Conservation (phyloP, 176 grass and related monocot genomes). For the Oryza rufipogon region DNA sequence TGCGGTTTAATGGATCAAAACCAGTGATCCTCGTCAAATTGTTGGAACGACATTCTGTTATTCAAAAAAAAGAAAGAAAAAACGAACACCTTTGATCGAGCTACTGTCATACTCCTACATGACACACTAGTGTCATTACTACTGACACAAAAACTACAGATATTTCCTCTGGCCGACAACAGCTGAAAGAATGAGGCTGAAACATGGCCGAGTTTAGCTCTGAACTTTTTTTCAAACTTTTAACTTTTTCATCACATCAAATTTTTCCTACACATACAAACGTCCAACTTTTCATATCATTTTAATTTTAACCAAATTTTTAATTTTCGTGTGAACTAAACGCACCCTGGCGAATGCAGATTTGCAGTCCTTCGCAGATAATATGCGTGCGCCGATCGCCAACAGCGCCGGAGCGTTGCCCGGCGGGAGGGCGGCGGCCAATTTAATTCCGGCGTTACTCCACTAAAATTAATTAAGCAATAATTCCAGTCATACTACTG, state of each 20-base stretch:
- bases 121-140: neutral
- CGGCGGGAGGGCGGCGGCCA: constrained; percentile 38
- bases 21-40: neutral
- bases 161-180: neutral
- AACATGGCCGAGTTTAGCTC: neutral
- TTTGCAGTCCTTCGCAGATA: neutral
- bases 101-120: neutral
- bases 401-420: constrained; percentile 31
- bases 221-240: too few relatives aligned
- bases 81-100: neutral
- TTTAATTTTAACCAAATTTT: too few relatives aligned
- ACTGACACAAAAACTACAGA: neutral
- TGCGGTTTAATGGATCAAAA: neutral
- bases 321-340: too few relatives aligned
- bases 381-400: neutral
- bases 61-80: neutral
- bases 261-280: too few relatives aligned
- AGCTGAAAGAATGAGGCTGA: neutral
- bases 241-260: too few relatives aligned
- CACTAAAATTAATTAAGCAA: neutral
- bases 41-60: neutral
- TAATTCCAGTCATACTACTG: neutral
- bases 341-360: neutral
- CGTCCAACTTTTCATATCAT: too few relatives aligned
- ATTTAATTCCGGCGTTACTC: constrained; percentile 53